phyloP scores from a whole-genome alignment of 768 basidiomycete species.

The Tricholoma bakamatsutake region DNA sequence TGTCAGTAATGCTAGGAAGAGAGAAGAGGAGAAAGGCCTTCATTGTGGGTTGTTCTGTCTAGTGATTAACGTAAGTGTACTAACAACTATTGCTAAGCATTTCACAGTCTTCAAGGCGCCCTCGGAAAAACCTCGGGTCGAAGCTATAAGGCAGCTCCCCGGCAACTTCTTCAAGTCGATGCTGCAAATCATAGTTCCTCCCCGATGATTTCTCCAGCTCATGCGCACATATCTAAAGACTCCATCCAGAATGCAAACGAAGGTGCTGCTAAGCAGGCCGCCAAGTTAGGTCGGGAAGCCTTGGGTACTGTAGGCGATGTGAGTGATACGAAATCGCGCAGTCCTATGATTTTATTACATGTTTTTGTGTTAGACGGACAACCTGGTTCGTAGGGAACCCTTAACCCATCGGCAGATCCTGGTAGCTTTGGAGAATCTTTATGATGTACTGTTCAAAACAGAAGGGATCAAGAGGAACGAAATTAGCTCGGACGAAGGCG shows the following conservation, averaged over 20 bases:
- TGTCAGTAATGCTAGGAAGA: constrained; percentile 82
- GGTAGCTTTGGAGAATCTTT: constrained; percentile 74
- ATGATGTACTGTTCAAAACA: constrained; percentile 76
- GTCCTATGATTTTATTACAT: not conserved
- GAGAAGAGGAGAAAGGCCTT: constrained; percentile 80
- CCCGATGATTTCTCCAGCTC: constrained; percentile 38
- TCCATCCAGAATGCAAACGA: constrained; percentile 33
- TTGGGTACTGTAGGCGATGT: constrained; percentile 57
- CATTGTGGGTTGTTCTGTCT: constrained; percentile 33
- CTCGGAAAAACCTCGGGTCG: constrained; percentile 91
- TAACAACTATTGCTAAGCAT: constrained; percentile 31
- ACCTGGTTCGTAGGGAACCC: constrained; percentile 62
- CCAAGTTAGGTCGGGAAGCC: constrained; percentile 70
- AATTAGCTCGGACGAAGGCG: constrained; percentile 56
- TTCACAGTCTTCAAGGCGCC: constrained; percentile 84
- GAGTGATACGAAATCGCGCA: constrained; percentile 10
- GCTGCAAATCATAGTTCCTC: constrained; percentile 36
- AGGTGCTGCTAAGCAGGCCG: constrained; percentile 66
- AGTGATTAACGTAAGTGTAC: not conserved
- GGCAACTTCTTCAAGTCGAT: constrained; percentile 91
- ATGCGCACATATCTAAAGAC: constrained; percentile 51
- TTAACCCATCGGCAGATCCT: constrained; percentile 76
- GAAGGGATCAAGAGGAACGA: constrained; percentile 84
- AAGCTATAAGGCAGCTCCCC: constrained; percentile 93
- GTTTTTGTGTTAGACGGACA: constrained; percentile 41